Evolutionary conservation across 2,329 filamentous ascomycete genomes (phyloP), one percentile per base, ranked within the genome.

Genomic region (Phialocephala sp.): DNA sequence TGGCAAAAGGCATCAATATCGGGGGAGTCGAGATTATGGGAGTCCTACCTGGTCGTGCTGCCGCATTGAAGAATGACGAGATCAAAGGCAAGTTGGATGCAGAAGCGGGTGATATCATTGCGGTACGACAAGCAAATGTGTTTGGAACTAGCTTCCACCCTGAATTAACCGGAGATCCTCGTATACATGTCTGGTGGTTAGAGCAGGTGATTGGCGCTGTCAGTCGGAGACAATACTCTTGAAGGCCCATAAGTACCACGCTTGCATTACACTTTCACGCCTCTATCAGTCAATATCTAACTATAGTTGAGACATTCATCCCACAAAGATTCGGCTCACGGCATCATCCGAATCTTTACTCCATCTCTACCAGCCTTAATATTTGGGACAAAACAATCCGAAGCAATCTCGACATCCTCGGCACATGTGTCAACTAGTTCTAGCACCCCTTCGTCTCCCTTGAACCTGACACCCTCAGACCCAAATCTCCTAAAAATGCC

Each of bases 81-180:
- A 79, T 36, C 73, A 81, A 72, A 77, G 78, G 32, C 74, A 76
- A 45, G 75, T 60, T 73, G 20, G 73, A 75, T 24, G 72, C 71
- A 5, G 79, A 79, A 52, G 85, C 83, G 2, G 87, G 90, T 1
- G 91, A 97, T 71, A 94, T 98, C 60, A 89, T 98, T 59, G 94
- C 94, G 0, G 92, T 98, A 39, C 85, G 87, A 69, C 94, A 98
- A 79, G 92, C 91, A 0, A 97, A 97, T 78, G 90, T 97, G 0
- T 91, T 98, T 73, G 95, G 93, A 4, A 97, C 91, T 2, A 97
- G 94, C 74, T 99, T 98, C 76, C 95, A 98, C 74, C 95, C 95
- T 0, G 95, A 99, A 78, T 78, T 99, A 77, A 98, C 94, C 0
- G 86, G 88, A 8, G 95, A 99, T 80, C 82, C 89, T 64, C 86